Evolutionary conservation across 148 eudicot species (phyloP), one percentile per base, ranked within the genome.

Genomic region (Chenopodium quinoa): DNA sequence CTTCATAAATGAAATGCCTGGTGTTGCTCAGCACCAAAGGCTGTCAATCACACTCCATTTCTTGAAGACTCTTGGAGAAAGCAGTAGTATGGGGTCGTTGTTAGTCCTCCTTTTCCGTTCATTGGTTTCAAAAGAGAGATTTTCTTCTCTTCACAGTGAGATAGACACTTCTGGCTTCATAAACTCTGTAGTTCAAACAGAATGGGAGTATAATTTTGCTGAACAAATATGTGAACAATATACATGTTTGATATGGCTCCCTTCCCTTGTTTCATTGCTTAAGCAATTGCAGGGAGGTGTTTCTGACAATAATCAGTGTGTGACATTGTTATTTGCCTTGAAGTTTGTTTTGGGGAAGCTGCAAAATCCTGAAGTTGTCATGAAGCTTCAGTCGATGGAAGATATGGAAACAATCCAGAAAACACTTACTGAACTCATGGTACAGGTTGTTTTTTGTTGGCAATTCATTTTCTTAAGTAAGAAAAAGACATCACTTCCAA

Each of bases 151-250:
- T 50, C 86, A 70, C 75, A 85, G 81, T 75, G 64, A 46, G 52
- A 79, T 70, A 17, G 80, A n/a, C 25, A 81, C 88, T 69, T 78
- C 90, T 78, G 88, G 85, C 74, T 34, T 77, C 75, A 50, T 85
- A 73, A 80, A 78, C 67, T 82, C 88, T n/a, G 58, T 66, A 29
- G 76, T 84, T 73, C 86, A 72, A 81, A 79, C 78, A 73, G 87
- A 89, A 81, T 96, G 99, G 99, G 99, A 96, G 86, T 93, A 86
- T 54, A 76, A 65, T 54, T 92, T 96, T 86, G 93, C 98, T 48
- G 58, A 83, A 75, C 89, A 86, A 84, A 75, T 93, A 72, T 89
- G 89, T 83, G 89, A 89, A 82, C 98, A 96, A 78, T 92, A 91
- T 83, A 84, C 97, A 10, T 87, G 97, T 86, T 80, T 72, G 82